Percentiles rank a stretch among this genome's conserved stretches.
phyloP scores from a whole-genome alignment of 805 yeast genomes.

The Candida caryicola region DNA sequence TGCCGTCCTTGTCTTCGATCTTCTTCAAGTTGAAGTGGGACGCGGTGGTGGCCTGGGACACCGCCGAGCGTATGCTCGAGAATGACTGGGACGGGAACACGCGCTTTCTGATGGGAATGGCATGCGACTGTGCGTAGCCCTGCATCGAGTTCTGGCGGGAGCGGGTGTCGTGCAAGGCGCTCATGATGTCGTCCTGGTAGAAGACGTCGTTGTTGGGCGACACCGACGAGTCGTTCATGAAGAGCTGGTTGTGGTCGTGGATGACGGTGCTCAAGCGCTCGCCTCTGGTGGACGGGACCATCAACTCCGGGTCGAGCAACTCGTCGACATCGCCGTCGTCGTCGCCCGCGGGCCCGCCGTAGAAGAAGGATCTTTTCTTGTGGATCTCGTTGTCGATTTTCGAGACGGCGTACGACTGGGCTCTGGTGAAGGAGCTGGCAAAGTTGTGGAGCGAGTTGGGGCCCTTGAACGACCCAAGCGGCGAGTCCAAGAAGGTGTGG shows the following conservation, averaged over 20 bases:
- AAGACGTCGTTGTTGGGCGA: conserved; percentile 33
- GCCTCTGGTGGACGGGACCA: conserved; percentile 61
- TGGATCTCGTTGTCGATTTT: conserved; percentile 21
- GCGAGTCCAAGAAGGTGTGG: conserved; percentile 12
- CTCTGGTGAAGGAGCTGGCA: conserved; percentile 39
- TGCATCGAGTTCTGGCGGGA: conserved; percentile 29
- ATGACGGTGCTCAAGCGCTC: conserved; percentile 60
- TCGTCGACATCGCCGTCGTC: conserved; percentile 15
- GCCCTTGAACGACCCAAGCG: conserved; percentile 22
- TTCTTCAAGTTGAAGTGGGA: conserved; percentile 55
- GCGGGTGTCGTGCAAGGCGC: conserved; percentile 21
- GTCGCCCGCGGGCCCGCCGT: conserved; percentile 7
- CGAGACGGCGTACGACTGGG: conserved; percentile 29
- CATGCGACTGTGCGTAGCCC: conserved; percentile 6
- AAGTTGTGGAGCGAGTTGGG: conserved; percentile 38
- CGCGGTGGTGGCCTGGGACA: conserved; percentile 38
- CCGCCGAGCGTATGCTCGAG: conserved; percentile 39
- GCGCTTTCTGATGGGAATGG: conserved; percentile 20
- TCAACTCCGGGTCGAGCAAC: conserved; percentile 49
- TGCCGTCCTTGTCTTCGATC: conserved; percentile 70
- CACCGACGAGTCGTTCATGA: conserved; percentile 12
- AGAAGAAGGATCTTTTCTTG: conserved; percentile 17
- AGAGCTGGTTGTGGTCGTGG: conserved; percentile 30
- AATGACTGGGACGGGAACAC: conserved; percentile 41
- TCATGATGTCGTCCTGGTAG: conserved; percentile 36